Conservation (phyloP, 306 rosid genomes). For the Styphnolobium japonicum region DNA sequence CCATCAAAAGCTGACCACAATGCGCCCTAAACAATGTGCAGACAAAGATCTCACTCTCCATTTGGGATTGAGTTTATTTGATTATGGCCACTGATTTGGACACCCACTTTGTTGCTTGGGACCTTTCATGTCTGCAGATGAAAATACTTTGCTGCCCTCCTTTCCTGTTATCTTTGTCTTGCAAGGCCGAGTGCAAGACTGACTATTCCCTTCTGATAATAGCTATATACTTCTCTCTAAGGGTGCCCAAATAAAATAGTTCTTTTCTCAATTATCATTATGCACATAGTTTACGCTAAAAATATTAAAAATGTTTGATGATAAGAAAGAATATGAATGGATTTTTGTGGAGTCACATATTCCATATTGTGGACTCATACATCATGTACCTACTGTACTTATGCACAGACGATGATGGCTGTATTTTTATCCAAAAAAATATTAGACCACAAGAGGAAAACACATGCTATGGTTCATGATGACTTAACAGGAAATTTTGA, state of each 20-base stretch:
- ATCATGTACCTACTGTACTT: constrained; percentile 42
- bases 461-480: constrained; percentile 38
- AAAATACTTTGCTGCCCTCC: constrained; percentile 18
- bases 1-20: constrained; percentile 50
- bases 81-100: constrained; percentile 20
- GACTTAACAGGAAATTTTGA: constrained; percentile 20
- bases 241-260: background rate
- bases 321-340: constrained; percentile 29
- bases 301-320: background rate
- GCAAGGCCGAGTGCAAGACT: background rate
- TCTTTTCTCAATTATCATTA: background rate
- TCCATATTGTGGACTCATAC: constrained; percentile 23
- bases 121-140: background rate
- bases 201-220: background rate
- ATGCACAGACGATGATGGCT: constrained; percentile 11
- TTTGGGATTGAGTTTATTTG: constrained; percentile 22
- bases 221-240: background rate
- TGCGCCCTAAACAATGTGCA: constrained; percentile 49
- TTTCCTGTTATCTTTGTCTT: background rate
- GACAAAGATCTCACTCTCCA: constrained; percentile 65
- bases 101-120: constrained; percentile 15
- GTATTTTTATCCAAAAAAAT: constrained; percentile 14
- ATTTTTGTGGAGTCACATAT: constrained; percentile 35
- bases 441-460: constrained; percentile 17
- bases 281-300: background rate